Base-by-base conservation (phyloP, 139 green algal genomes). In the Desmodesmus armatus region DNA sequence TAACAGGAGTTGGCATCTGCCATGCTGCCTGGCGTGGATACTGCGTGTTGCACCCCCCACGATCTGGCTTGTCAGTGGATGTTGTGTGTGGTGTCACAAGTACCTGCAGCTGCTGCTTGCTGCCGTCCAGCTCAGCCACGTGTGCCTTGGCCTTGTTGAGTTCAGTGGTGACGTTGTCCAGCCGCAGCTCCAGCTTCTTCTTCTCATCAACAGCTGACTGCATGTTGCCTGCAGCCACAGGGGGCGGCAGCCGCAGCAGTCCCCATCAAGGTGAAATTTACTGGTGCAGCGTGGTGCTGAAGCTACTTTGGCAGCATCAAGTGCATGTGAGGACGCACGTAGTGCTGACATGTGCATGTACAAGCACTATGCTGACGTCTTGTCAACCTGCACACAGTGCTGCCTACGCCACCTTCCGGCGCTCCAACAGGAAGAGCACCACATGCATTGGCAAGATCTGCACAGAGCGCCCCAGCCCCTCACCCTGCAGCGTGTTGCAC, bases 151-250 rank as follows among this genome's bases (percentile, higher is more conserved):
- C 31, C n/a, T 41, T 65, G 37, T 85, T 51, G 25, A 39, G 27
- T 17, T 73, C 67, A 7, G 40, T 82, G 17, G 60, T 39, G 6
- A 67, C 51, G 39, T 82, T 82, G 39, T 60, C 85, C 60, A 95
- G 86, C 40, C 93, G 87, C 67, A 90, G 82, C 35, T 91, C 83
- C 37, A 98, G 89, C 19, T 60, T 43, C 29, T 85, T 72, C 69
- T 95, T 95, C 77, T 96, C 93, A 27, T 91, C 89, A 25, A 88
- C 90, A n/a, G 96, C 75, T 17, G 83, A 75, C 43, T 84, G 75
- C 73, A 96, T 87, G 65, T 90, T 77, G 70, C 67, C 78, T 82
- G 63, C 62, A 29, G 29, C 39, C 33, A 51, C 37, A 19, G 31
- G 51, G 19, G 21, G 21, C 17, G n/a, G n/a, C n/a, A n/a, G n/a